Base-by-base conservation (phyloP, 1,284 basidiomycete genomes). In the Paramarasmius palmivorus region DNA sequence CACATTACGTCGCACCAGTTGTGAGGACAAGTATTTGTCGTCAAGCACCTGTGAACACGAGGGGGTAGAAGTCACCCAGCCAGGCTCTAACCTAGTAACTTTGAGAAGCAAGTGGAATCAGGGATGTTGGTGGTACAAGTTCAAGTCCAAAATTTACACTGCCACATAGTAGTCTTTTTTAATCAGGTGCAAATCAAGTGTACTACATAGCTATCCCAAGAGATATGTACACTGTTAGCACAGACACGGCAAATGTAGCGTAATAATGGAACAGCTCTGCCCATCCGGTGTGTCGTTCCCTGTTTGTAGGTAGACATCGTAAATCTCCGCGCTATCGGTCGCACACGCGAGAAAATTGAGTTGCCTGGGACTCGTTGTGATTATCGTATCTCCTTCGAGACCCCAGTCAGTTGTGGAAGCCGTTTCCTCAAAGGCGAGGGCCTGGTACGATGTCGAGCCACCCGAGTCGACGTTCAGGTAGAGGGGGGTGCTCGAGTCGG, bases 351-450 rank as follows among this genome's bases (percentile, higher is more conserved):
- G 63, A 67, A 82, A 84, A 61, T 83, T 82, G 45, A 81, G 73
- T 64, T 79, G 75, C 35, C 78, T 66, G 25, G 78, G 78, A 53
- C 64, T 65, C 7, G 75, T 79, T 29, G 74, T 80, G 61, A 83
- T 78, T 61, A 83, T 83, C 19, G 82, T 82, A 60, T 84, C 81
- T 12, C 81, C 82, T 60, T 82, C 81, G 40, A 84, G 69, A 32
- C 73, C 76, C 82, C 82, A 84, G 59, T 79, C 70, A 7, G 75
- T 78, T 29, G 80, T 82, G 10, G 69, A 73, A 25, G 81, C 77
- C 0, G 77, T 74, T 2, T 67, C 58, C 51, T 72, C 74, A 45
- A 83, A 72, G 3, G 73, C 73, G 45, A 83, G 63, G 7, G 78
- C 65, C 62, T 79, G 75, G 65, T 80, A 84, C 14, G 79, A 79